Conservation (phyloP, 768 basidiomycete genomes). For the Boletus eberwhitei region DNA sequence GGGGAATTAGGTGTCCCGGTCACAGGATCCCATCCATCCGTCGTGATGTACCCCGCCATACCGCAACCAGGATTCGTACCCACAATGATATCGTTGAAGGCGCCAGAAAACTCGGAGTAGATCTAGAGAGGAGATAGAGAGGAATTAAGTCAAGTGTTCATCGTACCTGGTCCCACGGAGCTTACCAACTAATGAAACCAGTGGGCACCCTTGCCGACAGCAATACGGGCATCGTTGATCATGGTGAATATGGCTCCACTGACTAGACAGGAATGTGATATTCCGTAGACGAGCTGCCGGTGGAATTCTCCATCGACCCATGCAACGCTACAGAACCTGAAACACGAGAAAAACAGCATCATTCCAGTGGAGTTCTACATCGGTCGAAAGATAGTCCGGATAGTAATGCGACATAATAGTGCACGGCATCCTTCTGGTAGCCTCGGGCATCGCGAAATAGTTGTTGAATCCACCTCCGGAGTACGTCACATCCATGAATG, state of each 20-base stretch:
- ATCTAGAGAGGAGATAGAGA: not conserved
- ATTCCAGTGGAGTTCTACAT: conserved; percentile 31
- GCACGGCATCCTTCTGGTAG: conserved; percentile 38
- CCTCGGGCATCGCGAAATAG: conserved; percentile 39
- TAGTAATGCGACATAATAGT: conserved; percentile 30
- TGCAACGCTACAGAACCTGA: not conserved
- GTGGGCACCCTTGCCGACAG: conserved; percentile 30
- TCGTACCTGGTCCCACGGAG: not conserved
- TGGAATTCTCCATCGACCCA: conserved; percentile 26
- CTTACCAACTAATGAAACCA: conserved; percentile 9
- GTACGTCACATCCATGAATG: conserved; percentile 43
- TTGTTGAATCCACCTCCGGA: conserved; percentile 39
- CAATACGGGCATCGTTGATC: conserved; percentile 39
- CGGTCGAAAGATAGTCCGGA: conserved; percentile 20
- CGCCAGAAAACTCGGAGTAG: conserved; percentile 1
- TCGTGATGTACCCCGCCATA: conserved; percentile 35
- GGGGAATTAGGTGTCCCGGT: conserved; percentile 47
- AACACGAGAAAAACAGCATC: conserved; percentile 2
- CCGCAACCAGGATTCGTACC: conserved; percentile 46
- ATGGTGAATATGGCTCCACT: conserved; percentile 34
- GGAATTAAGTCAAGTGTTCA: not conserved
- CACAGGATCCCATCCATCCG: conserved; percentile 42
- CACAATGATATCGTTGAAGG: conserved; percentile 41
- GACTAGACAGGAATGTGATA: conserved; percentile 33
- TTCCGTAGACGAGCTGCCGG: conserved; percentile 30